Base-by-base conservation (phyloP, 495 filamentous ascomycete genomes). In the Lentithecium fluviatile region DNA sequence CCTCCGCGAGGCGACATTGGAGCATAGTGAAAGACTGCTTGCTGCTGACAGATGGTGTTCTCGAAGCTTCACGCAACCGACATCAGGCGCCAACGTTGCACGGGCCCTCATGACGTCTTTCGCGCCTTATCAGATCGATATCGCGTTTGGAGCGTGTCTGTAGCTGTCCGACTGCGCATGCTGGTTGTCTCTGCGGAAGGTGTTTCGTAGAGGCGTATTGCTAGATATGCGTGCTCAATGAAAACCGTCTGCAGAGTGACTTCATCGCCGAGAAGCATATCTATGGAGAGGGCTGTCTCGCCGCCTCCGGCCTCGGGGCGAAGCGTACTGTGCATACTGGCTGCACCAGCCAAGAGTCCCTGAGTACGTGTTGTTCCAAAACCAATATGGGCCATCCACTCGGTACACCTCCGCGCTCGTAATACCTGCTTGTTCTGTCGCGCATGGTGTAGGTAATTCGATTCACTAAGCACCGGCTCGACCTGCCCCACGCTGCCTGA, bases 391-490 rank as follows among this genome's bases (percentile, higher is more conserved):
- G n/a, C n/a, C n/a, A n/a, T n/a, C n/a, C n/a, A n/a, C n/a, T n/a
- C n/a, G n/a, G n/a, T n/a, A n/a, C n/a, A n/a, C n/a, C n/a, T n/a
- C n/a, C n/a, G n/a, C n/a, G n/a, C n/a, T n/a, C n/a, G n/a, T n/a
- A n/a, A n/a, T n/a, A n/a, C n/a, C n/a, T n/a, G n/a, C n/a, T n/a
- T n/a, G 13, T 13, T 15, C 2, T 48, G 45, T 48, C 13, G 38
- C 50, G 42, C 26, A 20, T 20, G 47, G 34, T 20, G 47, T 59
- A 59, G 25, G 47, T 59, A 64, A 58, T 64, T 15, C 49, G 6
- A 48, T 59, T 38, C 61, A 48, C 47, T 52, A 64, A 64, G n/a
- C 55, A 13, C 55, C 48, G 61, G 61, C 54, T 64, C 47, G 29
- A 46, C 17, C 4, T 58, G 40, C 61, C 59, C 59, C 61, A 59